These are phyloP conservation scores for Phoenix dactylifera DNA, from an alignment of 176 grass and related monocot genomes.

Conservation along the genomic window DNA sequence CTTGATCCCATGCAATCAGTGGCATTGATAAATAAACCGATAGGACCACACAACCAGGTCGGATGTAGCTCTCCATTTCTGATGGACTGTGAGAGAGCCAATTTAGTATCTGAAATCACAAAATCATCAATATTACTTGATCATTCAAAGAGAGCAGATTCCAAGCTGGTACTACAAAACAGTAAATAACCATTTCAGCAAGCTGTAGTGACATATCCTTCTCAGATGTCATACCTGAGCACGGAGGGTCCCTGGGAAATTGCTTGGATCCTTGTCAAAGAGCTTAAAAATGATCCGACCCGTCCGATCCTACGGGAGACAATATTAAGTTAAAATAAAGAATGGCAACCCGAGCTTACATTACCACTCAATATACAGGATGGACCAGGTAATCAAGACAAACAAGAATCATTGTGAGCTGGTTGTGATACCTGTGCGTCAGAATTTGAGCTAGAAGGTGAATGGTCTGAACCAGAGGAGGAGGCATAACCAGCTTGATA, in stretches of 20 bases:
- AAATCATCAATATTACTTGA: neutral
- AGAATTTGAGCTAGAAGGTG: slow-evolving; percentile 88
- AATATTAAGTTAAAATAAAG: neutral
- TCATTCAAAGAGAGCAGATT: neutral
- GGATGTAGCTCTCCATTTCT: slow-evolving; percentile 95
- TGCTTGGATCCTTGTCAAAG: slow-evolving; percentile 91
- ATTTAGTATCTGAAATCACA: slow-evolving; percentile 60
- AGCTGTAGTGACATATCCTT: slow-evolving; percentile 1
- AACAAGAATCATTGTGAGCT: neutral
- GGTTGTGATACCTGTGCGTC: slow-evolving; percentile 62
- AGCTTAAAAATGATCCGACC: slow-evolving; percentile 97
- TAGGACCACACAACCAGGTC: slow-evolving; percentile 80
- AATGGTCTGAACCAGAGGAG: slow-evolving; percentile 90
- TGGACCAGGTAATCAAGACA: neutral
- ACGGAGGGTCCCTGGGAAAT: slow-evolving; percentile 65
- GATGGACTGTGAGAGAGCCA: slow-evolving; percentile 90
- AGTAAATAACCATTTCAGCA: neutral
- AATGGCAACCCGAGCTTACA: too few relatives aligned
- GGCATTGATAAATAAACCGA: slow-evolving; percentile 89
- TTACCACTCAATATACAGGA: too few relatives aligned
- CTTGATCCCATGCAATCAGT: slow-evolving; percentile 77
- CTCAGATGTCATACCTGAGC: slow-evolving; percentile 35
- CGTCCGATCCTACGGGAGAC: slow-evolving; percentile 63
- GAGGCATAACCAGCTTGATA: slow-evolving; percentile 58
- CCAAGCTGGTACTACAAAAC: neutral